Base-by-base conservation (phyloP, 768 basidiomycete genomes). In the Paxillus involutus region DNA sequence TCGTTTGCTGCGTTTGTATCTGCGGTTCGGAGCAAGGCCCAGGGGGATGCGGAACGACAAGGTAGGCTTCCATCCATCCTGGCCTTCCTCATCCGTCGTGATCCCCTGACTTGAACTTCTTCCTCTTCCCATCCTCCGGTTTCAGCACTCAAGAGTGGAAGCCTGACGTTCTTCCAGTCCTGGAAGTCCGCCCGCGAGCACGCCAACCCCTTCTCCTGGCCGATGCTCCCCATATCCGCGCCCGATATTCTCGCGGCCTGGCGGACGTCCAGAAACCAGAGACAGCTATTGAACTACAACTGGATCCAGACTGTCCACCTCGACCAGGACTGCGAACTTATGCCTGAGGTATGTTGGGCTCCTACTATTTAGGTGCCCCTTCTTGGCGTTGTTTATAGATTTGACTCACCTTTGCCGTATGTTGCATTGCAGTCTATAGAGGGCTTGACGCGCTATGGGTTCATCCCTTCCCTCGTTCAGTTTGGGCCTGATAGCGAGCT, bases 181-280 rank as follows among this genome's bases (percentile, higher is more conserved):
- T 70, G 69, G 69, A 70, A 70, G 43, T 66, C 59, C 3, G 59
- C 69, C 3, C 62, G 69, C 13, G 52, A 71, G 40, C 71, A 72
- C 14, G 64, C 70, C 0, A 71, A 66, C 33, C 69, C 69, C 0
- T 72, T 70, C 52, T 63, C 59, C 9, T 70, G 70, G 68, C 69
- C 69, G 0, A 66, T 72, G 66, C 63, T 71, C 2, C 69, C 69
- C 3, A 0, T 41, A 0, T 56, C 30, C 17, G 60, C 68, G 7
- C 59, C 63, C 14, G 69, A 70, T 13, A 64, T 71, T n/a, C 56
- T 71, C 42, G 58, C 46, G 3, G 17, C 61, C 3, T 70, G 68
- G 68, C 57, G 55, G 42, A 59, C 66, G 11, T 63, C 55, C 4
- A 52, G 35, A 7, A 14, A 61, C 37, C 66, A 70, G 44, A 59